Evolutionary conservation across 257 asterid genomes (phyloP), one percentile per base, ranked within the genome.

Genomic region (Nemophila menziesii): DNA sequence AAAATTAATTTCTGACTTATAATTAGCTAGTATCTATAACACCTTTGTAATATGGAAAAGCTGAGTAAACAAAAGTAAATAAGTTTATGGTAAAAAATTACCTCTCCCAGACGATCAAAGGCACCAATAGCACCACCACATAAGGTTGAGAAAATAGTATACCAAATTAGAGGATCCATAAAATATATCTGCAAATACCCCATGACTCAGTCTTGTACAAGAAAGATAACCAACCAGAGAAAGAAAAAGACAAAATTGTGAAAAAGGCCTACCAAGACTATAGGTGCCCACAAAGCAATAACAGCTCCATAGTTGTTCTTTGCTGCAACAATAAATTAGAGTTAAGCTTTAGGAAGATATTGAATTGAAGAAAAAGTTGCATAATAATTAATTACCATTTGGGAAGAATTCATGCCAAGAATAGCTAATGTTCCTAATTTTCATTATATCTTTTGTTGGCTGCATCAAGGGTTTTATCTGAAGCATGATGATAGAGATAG

Each of bases 141-240:
- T 44, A 85, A 16, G 46, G 98, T 90, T 46, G 94, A 76, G 71
- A 66, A 81, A 51, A 90, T 58, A 16, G 98, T 72, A 60, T 90
- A 90, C 98, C 98, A 90, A 24, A 90, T 81, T 72, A 84, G 98
- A 58, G 74, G 56, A 72, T 90, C 98, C 93, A 90, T 72, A 75
- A 90, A 90, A 68, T 90, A 90, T 58, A 90, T 94, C 98, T 89
- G 85, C n/a, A n/a, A n/a, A n/a, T n/a, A n/a, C n/a, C n/a, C n/a
- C n/a, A n/a, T n/a, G n/a, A n/a, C n/a, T n/a, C n/a, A n/a, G n/a
- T n/a, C n/a, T n/a, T n/a, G n/a, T n/a, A n/a, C n/a, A n/a, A n/a
- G n/a, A n/a, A n/a, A n/a, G n/a, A n/a, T n/a, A n/a, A n/a, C n/a
- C n/a, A n/a, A n/a, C n/a, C n/a, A n/a, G n/a, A n/a, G n/a, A 22